phyloP scores from a whole-genome alignment of 805 yeast genomes.

The Metschnikowia reukaufii region DNA sequence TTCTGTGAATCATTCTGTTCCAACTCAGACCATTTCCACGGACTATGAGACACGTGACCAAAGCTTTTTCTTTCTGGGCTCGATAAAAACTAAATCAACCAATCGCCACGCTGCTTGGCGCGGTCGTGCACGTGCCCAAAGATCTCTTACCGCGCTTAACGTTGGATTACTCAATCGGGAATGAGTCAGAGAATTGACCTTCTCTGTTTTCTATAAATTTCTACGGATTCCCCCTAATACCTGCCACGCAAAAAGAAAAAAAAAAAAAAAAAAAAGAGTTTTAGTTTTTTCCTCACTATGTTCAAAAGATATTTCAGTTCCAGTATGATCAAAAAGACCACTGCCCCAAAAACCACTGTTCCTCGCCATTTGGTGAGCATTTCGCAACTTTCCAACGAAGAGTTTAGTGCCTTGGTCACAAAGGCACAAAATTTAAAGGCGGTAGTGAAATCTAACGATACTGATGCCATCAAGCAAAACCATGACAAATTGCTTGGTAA shows the following conservation, averaged over 20 bases:
- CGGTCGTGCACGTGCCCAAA: slow-evolving; percentile 15
- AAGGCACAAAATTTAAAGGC: slow-evolving; percentile 72
- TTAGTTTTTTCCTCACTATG: slow-evolving; percentile 6
- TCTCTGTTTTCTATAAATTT: not conserved
- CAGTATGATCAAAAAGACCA: slow-evolving; percentile 5
- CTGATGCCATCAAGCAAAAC: slow-evolving; percentile 31
- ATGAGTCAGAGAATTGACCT: slow-evolving; percentile 17
- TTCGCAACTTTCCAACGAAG: slow-evolving; percentile 70
- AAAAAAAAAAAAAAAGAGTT: not conserved
- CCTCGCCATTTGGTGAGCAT: slow-evolving; percentile 81
- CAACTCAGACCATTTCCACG: too few relatives aligned
- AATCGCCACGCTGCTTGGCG: not conserved
- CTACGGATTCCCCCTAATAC: not conserved
- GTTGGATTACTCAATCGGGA: slow-evolving; percentile 16
- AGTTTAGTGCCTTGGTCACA: slow-evolving; percentile 66
- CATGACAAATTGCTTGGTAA: slow-evolving; percentile 69
- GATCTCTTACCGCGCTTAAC: slow-evolving; percentile 23
- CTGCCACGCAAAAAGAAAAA: not conserved
- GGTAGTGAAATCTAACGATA: slow-evolving; percentile 55
- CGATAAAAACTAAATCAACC: not conserved
- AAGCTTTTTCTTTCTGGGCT: not conserved
- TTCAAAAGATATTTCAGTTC: slow-evolving; percentile 16
- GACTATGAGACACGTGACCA: not conserved
- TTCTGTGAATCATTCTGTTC: too few relatives aligned
- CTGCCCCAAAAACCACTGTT: not conserved